A percentile compares a stretch with the other conserved stretches of the same genome.
phyloP scores from a whole-genome alignment of 805 yeast species.

The Kazachstania bromeliacearum region DNA sequence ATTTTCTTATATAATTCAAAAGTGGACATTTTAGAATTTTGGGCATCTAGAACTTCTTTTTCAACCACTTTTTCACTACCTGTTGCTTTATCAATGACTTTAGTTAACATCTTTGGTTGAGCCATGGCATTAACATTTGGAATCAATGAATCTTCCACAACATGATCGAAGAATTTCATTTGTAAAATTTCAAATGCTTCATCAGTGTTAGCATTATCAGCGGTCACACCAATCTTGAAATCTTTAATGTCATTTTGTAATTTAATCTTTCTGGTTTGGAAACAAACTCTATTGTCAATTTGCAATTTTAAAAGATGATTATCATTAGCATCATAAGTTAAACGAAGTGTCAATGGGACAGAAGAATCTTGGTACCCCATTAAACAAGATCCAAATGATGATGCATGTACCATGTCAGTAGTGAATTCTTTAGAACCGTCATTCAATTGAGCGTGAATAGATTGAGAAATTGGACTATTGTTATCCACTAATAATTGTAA shows the following conservation, averaged over 20 bases:
- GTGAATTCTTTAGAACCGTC: slow-evolving; percentile 41
- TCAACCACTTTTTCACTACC: slow-evolving; percentile 28
- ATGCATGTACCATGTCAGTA: slow-evolving; percentile 22
- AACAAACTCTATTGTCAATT: slow-evolving; percentile 61
- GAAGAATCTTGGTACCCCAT: slow-evolving; percentile 55
- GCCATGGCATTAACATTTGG: slow-evolving; percentile 43
- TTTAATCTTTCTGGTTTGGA: slow-evolving; percentile 49
- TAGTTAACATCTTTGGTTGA: slow-evolving; percentile 39
- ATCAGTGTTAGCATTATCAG: slow-evolving; percentile 35
- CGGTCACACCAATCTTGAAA: slow-evolving; percentile 47
- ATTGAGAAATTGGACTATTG: slow-evolving; percentile 38
- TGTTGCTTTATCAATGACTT: slow-evolving; percentile 32
- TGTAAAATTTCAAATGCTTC: slow-evolving; percentile 61
- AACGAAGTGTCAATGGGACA: slow-evolving; percentile 59
- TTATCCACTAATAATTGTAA: slow-evolving; percentile 52
- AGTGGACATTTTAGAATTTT: slow-evolving; percentile 17
- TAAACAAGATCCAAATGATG: slow-evolving; percentile 46
- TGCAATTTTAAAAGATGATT: slow-evolving; percentile 46
- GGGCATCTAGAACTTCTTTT: slow-evolving; percentile 19
- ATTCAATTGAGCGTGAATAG: slow-evolving; percentile 49
- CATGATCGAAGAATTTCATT: slow-evolving; percentile 44
- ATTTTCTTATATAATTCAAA: slow-evolving; percentile 24
- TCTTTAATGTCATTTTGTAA: slow-evolving; percentile 19
- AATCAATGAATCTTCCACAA: slow-evolving; percentile 47
- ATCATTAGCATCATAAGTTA: slow-evolving; percentile 42